A percentile compares a stretch with the other conserved stretches of the same genome.
Evolutionary conservation across 441 rosid genomes (phyloP).

Genomic region (Cnidoscolus chayamansa): DNA sequence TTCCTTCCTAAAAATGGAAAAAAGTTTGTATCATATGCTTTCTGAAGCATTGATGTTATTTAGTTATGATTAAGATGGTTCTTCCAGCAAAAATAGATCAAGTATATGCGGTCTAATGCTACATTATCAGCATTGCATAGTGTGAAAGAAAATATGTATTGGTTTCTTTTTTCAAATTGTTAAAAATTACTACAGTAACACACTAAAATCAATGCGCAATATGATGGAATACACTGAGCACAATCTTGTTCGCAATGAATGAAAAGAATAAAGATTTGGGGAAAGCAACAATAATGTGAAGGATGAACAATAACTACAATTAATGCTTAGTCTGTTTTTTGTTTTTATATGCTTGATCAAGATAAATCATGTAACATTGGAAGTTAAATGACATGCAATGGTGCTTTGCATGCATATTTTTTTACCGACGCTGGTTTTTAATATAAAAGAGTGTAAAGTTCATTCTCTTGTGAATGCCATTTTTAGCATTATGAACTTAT

Average conservation of each 20-base stretch:
- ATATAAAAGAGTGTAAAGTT: background rate
- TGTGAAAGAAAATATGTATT: background rate
- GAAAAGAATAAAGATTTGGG: background rate
- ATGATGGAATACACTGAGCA: background rate
- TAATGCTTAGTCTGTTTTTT: slow-evolving; percentile 1
- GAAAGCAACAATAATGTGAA: background rate
- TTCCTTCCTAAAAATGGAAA: no score
- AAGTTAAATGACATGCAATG: background rate
- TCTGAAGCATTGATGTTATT: background rate
- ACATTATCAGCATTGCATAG: background rate
- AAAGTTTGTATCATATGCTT: background rate
- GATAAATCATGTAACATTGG: background rate
- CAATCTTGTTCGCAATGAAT: background rate
- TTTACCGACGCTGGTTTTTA: background rate
- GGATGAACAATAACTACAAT: background rate
- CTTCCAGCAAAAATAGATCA: background rate
- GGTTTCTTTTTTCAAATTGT: background rate
- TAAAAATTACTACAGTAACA: background rate
- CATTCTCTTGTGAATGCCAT: background rate
- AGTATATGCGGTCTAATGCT: background rate
- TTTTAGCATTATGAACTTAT: background rate
- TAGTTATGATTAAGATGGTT: background rate
- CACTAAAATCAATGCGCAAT: background rate
- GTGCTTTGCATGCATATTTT: slow-evolving; percentile 13
- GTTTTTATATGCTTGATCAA: background rate